Evolutionary conservation across 768 basidiomycete species (phyloP).

Genomic region (Termitomyces sp.): DNA sequence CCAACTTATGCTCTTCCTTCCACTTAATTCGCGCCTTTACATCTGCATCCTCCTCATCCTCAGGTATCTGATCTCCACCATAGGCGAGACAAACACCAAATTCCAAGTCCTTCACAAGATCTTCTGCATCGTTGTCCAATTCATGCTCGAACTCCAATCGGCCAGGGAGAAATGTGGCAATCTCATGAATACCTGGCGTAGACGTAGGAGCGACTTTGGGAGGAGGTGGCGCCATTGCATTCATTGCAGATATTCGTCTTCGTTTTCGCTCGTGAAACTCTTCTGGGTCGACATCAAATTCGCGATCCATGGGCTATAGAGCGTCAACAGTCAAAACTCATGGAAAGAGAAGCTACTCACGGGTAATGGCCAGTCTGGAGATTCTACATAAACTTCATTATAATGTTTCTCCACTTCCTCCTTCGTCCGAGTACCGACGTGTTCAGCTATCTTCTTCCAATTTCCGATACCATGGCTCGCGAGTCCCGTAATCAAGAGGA

Average conservation of each 20-base stretch:
- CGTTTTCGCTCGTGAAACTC: conserved; percentile 91
- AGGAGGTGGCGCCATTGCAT: conserved; percentile 46
- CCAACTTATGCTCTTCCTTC: conserved; percentile 40
- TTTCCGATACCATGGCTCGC: conserved; percentile 88
- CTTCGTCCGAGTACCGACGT: conserved; percentile 90
- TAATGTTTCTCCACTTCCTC: conserved; percentile 95
- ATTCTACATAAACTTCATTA: conserved; percentile 72
- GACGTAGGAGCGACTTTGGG: conserved; percentile 83
- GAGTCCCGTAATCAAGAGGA: conserved; percentile 85
- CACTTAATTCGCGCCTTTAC: conserved; percentile 55
- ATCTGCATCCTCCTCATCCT: conserved; percentile 76
- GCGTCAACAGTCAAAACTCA: neutral
- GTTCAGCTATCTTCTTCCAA: conserved; percentile 94
- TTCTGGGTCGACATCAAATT: conserved; percentile 71
- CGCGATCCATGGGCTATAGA: conserved; percentile 45
- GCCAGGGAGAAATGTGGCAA: conserved; percentile 90
- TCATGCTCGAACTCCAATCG: conserved; percentile 99
- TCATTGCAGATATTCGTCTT: conserved; percentile 80
- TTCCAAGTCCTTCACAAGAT: conserved; percentile 92
- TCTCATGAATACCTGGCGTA: conserved; percentile 87
- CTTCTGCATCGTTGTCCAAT: conserved; percentile 94
- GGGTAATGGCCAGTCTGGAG: conserved; percentile 76
- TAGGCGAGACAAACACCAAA: conserved; percentile 86
- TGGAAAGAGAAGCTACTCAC: conserved; percentile 38
- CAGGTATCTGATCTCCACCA: conserved; percentile 77